A percentile compares a stretch with the other conserved stretches of the same genome.
These are phyloP conservation scores for Coemansia sp. DNA, from an alignment of 192 early-diverging fungal species.

Conservation along the genomic window DNA sequence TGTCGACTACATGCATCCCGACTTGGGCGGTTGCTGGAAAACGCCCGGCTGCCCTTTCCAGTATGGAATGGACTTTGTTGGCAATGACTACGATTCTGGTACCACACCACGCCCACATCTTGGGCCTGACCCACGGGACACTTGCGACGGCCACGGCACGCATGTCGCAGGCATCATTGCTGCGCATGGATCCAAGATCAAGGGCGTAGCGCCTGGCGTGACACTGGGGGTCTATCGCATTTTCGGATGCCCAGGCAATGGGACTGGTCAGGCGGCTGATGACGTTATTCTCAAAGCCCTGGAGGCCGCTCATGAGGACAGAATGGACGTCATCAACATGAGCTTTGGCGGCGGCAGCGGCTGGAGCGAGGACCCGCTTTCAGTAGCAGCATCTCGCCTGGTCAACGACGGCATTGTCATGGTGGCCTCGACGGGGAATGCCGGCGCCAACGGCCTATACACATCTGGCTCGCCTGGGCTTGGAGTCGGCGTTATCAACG, in stretches of 20 bases:
- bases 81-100: conserved; percentile 49
- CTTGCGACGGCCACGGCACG: conserved; percentile 66
- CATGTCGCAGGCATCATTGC: conserved; percentile 73
- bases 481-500: conserved; percentile 56
- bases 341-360: conserved; percentile 70
- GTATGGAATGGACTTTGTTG: conserved; percentile 64
- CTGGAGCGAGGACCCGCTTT: conserved; percentile 61
- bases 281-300: conserved; percentile 74
- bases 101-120: conserved; percentile 44
- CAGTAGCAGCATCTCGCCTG: conserved; percentile 58
- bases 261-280: conserved; percentile 62
- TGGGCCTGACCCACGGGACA: conserved; percentile 58
- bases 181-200: conserved; percentile 62
- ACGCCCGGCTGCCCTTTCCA: conserved; percentile 61
- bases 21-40: conserved; percentile 53
- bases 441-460: conserved; percentile 64
- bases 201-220: conserved; percentile 81
- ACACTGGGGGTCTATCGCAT: conserved; percentile 78
- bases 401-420: conserved; percentile 49
- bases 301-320: conserved; percentile 64
- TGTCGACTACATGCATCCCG: conserved; percentile 53
- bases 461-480: conserved; percentile 60
- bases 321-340: conserved; percentile 81
- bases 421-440: conserved; percentile 65
- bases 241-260: conserved; percentile 71